These are phyloP conservation scores for Clitocybe nebularis DNA, from an alignment of 1,284 basidiomycete genomes.

Conservation along the genomic window DNA sequence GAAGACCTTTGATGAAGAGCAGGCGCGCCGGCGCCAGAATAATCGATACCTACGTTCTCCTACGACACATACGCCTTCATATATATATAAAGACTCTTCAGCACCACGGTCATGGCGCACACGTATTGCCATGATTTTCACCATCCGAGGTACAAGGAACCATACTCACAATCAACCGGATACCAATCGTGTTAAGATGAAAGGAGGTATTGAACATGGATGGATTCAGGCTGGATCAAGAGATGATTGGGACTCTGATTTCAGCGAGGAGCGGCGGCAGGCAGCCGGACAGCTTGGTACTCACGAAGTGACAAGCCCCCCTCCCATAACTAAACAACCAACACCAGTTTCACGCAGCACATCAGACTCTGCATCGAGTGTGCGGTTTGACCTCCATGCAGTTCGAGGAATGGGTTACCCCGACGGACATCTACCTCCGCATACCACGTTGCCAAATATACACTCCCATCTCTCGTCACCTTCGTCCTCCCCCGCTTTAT, in stretches of 20 bases:
- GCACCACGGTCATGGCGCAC: constrained; percentile 6
- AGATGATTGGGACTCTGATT: constrained; percentile 33
- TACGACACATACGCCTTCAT: constrained; percentile 5
- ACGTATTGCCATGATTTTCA: constrained; percentile 9
- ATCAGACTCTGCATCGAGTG: constrained; percentile 24
- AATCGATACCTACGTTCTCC: constrained; percentile 14
- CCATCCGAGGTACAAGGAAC: background rate
- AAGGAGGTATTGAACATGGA: constrained; percentile 28
- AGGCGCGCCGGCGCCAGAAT: constrained; percentile 11
- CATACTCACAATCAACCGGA: constrained; percentile 3
- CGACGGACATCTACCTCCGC: constrained; percentile 19
- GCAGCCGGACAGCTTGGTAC: constrained; percentile 11
- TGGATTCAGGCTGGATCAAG: constrained; percentile 39
- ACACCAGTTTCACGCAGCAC: constrained; percentile 18
- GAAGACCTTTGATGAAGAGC: constrained; percentile 21
- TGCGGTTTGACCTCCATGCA: constrained; percentile 22
- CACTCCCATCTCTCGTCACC: constrained; percentile 23
- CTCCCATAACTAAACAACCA: constrained; percentile 4
- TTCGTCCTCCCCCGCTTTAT: constrained; percentile 22
- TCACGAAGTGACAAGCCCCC: constrained; percentile 4
- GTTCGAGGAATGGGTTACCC: constrained; percentile 19
- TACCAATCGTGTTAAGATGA: constrained; percentile 6
- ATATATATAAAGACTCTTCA: constrained; percentile 4
- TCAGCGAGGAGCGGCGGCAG: constrained; percentile 15
- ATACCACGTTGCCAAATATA: constrained; percentile 24